These are phyloP conservation scores for Trichomonas vaginalis DNA, from an alignment of 208 protist genomes.

Conservation along the genomic window DNA sequence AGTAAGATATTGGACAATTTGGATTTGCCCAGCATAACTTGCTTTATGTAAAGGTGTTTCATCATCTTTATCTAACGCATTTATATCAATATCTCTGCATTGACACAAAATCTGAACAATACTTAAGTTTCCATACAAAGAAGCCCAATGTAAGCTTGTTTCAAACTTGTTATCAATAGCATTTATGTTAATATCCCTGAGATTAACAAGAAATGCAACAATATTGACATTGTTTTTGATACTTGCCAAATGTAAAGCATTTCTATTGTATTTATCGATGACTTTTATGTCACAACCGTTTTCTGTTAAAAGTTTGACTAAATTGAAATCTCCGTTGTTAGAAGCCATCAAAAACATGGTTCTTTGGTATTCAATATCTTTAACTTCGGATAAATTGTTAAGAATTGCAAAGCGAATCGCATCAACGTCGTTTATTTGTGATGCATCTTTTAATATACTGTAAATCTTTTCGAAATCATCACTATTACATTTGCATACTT, in stretches of 20 bases:
- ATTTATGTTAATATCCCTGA: background rate
- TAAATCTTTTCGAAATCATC: background rate
- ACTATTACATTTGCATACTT: background rate
- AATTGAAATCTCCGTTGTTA: background rate
- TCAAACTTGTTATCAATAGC: background rate
- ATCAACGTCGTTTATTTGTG: background rate
- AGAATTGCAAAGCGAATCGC: background rate
- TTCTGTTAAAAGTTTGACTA: background rate
- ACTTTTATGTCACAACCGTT: background rate
- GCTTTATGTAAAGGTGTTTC: conserved; percentile 18
- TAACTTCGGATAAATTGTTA: background rate
- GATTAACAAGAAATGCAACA: background rate
- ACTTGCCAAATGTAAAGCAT: background rate
- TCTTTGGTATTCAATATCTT: background rate
- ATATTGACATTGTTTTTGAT: background rate
- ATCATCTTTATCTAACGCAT: conserved; percentile 18
- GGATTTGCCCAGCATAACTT: background rate
- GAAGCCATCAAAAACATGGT: background rate
- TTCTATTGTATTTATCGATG: background rate
- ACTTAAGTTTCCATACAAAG: background rate
- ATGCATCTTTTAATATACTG: background rate
- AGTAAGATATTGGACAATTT: background rate
- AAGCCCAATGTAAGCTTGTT: background rate
- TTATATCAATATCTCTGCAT: background rate
- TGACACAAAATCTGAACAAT: background rate